A percentile compares a stretch with the other conserved stretches of the same genome.
These are phyloP conservation scores for Phaeophleospora eucalypticola DNA, from an alignment of 2,329 filamentous ascomycete genomes.

Conservation along the genomic window DNA sequence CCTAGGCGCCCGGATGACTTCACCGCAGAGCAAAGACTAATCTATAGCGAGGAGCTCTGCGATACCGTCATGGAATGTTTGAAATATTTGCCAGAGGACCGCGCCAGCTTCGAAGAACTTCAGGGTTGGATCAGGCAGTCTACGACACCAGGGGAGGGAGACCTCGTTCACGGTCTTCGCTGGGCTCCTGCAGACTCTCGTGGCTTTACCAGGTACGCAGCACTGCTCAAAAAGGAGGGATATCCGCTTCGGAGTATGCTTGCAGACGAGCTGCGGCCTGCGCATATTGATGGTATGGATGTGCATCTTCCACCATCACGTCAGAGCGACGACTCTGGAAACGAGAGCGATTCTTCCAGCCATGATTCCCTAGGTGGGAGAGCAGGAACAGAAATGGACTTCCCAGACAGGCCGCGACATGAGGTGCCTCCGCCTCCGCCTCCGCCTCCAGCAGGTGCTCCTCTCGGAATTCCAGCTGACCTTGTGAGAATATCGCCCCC, in stretches of 20 bases:
- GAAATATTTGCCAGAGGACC: conserved; percentile 1
- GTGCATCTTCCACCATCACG: too few species aligned
- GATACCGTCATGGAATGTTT: conserved; percentile 2
- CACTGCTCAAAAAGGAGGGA: not conserved
- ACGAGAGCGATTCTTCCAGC: not conserved
- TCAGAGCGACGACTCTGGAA: too few species aligned
- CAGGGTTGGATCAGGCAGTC: not conserved
- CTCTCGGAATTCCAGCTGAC: too few species aligned
- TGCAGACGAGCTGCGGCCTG: not conserved
- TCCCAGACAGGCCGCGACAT: too few species aligned
- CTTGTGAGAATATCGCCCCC: not conserved
- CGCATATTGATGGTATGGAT: not conserved
- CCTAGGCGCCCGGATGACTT: not conserved
- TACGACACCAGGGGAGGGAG: not conserved
- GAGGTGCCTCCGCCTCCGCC: not conserved
- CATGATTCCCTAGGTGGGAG: not conserved
- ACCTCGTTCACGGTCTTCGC: not conserved
- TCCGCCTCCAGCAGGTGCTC: too few species aligned
- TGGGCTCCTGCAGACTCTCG: not conserved
- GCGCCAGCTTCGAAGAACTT: not conserved
- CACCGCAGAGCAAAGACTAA: not conserved
- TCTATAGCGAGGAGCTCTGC: not conserved
- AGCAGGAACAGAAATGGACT: not conserved
- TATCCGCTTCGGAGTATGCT: conserved; percentile 1
- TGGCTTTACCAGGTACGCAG: not conserved